Evolutionary conservation across 1,139 yeast genomes (phyloP), one percentile per base, ranked within the genome.

Genomic region (Scheffersomyces cryptocercus): DNA sequence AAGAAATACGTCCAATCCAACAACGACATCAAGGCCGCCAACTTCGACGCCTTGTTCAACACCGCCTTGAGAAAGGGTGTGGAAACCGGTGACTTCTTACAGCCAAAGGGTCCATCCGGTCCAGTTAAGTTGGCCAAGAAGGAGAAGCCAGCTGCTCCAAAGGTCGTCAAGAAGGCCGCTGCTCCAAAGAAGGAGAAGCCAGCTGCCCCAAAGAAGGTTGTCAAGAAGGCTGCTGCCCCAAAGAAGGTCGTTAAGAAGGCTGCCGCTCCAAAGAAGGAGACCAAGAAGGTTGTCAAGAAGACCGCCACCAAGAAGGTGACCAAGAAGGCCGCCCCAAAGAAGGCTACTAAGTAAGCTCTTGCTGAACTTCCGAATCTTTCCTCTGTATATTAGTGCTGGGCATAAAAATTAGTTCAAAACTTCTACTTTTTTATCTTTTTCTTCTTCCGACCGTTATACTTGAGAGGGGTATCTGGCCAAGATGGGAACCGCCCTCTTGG

Each of bases 21-120:
- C 66, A 81, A 73, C 62, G 77, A 81, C 46, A 72, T 82, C 56
- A 75, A 80, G 42, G 75, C 84, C 31, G 56, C 77, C 45, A 84
- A 81, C 63, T 89, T 88, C 61, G 95, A 88, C 60, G 70, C 84
- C 41, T 79, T 83, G 53, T 86, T 89, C 75, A 89, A 88, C 65
- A 60, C 79, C 40, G 93, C 96, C 31, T 74, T 89, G 59, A 84
- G 85, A 73, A 85, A 83, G 63, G 96, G 95, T 49, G 95, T 89
- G 50, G 84, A 79, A 46, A 65, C 80, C 26, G 96, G 89, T 41
- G 87, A 82, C 44, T 86, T 90, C 57, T 66, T 79, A 39, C 96
- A 88, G 68, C 96, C 96, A 62, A 89, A 88, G 73, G 97, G 96
- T 47, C 82, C 89, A 14, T 81, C 88, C 28, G 90, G 90, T 37